Evolutionary conservation across 148 eudicot species (phyloP).

Genomic region (Amaranthus palmeri): DNA sequence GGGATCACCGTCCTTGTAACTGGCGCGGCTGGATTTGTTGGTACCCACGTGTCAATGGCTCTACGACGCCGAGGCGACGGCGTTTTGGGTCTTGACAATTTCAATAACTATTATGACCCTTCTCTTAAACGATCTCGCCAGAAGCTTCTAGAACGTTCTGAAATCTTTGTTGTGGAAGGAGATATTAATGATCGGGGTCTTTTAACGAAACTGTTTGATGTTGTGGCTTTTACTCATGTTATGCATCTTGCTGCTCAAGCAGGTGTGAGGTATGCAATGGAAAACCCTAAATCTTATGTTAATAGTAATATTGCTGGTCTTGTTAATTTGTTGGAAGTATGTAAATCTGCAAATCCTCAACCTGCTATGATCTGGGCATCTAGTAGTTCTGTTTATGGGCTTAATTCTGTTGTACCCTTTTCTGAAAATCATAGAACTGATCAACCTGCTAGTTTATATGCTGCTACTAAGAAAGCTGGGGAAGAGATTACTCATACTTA

Average conservation of each 20-base stretch:
- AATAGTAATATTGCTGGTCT: constrained; percentile 66
- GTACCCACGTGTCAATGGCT: constrained; percentile 54
- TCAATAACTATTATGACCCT: constrained; percentile 54
- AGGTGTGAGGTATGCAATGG: constrained; percentile 72
- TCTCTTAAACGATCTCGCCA: constrained; percentile 43
- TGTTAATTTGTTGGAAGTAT: constrained; percentile 52
- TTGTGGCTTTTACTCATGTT: constrained; percentile 51
- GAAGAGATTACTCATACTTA: constrained; percentile 71
- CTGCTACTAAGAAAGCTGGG: constrained; percentile 80
- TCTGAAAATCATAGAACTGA: constrained; percentile 64
- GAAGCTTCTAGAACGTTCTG: constrained; percentile 43
- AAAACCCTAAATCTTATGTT: constrained; percentile 54
- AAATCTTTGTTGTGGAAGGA: constrained; percentile 51
- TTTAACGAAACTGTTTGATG: constrained; percentile 45
- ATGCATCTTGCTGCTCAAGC: constrained; percentile 81
- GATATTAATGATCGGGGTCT: constrained; percentile 52
- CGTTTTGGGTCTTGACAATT: constrained; percentile 60
- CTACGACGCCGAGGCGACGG: constrained; percentile 56
- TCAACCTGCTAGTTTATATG: constrained; percentile 71
- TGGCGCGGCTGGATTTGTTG: constrained; percentile 71
- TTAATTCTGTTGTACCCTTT: constrained; percentile 65
- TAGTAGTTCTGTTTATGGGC: constrained; percentile 70
- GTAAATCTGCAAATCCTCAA: constrained; percentile 56
- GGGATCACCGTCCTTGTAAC: constrained; percentile 51
- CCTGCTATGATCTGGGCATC: constrained; percentile 73